Percentiles rank a stretch among this genome's conserved stretches.
phyloP scores from a whole-genome alignment of 2,329 filamentous ascomycete species.

The Colletotrichum musae region DNA sequence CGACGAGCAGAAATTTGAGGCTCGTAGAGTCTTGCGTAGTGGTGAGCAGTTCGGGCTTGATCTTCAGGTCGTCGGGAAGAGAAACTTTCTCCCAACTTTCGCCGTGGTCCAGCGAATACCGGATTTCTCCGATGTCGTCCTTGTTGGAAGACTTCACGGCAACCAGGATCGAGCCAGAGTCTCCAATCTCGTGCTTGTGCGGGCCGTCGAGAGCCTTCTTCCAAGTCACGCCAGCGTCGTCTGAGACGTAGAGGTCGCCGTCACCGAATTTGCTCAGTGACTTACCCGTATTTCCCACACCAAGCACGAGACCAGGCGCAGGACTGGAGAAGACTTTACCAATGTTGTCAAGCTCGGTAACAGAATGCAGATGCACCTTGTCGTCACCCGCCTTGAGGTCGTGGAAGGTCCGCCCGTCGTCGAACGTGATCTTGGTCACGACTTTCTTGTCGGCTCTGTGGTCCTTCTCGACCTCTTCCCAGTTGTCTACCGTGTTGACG shows the following conservation, averaged over 20 bases:
- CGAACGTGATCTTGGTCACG: slow-evolving; percentile 89
- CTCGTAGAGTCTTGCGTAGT: slow-evolving; percentile 95
- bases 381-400: slow-evolving; percentile 77
- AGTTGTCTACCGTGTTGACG: slow-evolving; percentile 91
- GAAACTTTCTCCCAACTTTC: slow-evolving; percentile 83
- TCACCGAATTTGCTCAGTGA: slow-evolving; percentile 79
- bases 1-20: slow-evolving; percentile 88
- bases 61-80: slow-evolving; percentile 75
- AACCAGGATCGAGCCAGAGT: slow-evolving; percentile 89
- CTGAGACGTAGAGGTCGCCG: slow-evolving; percentile 88
- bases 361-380: slow-evolving; percentile 89
- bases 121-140: slow-evolving; percentile 70
- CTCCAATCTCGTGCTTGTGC: slow-evolving; percentile 97
- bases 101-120: slow-evolving; percentile 91
- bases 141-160: slow-evolving; percentile 83
- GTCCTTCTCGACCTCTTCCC: slow-evolving; percentile 76
- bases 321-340: slow-evolving; percentile 94
- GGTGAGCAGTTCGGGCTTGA: slow-evolving; percentile 82
- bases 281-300: slow-evolving; percentile 89
- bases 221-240: slow-evolving; percentile 93
- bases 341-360: slow-evolving; percentile 86
- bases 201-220: slow-evolving; percentile 80
- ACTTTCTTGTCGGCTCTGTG: slow-evolving; percentile 74
- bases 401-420: slow-evolving; percentile 91
- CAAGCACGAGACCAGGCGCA: slow-evolving; percentile 94